A percentile compares a stretch with the other conserved stretches of the same genome.
Conservation (phyloP, 108 stramenopile species). For the Cyclotella baltica region DNA sequence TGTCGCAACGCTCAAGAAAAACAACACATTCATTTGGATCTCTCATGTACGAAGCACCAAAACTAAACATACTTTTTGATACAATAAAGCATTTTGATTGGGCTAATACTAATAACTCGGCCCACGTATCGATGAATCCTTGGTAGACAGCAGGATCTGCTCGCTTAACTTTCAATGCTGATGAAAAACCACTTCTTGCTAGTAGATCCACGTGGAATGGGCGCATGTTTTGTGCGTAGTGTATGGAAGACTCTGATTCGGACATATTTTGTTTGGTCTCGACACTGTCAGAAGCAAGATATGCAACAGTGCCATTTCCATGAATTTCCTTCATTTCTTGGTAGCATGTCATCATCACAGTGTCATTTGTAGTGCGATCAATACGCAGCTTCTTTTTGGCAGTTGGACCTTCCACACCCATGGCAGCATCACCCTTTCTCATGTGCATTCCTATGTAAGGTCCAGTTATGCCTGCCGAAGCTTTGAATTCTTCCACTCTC, state of each 20-base stretch:
- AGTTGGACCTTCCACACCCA: constrained; percentile 1
- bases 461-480: background rate
- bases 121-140: constrained; percentile 4
- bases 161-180: background rate
- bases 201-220: constrained; percentile 7
- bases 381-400: background rate
- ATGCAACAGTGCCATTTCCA: background rate
- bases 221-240: background rate
- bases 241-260: background rate
- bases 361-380: constrained; percentile 1
- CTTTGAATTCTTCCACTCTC: constrained; percentile 5
- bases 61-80: constrained; percentile 13
- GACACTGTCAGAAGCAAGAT: constrained; percentile 6
- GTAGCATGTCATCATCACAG: background rate
- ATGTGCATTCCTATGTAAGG: constrained; percentile 13
- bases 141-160: background rate
- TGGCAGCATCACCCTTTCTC: constrained; percentile 1
- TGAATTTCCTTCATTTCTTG: background rate
- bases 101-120: background rate
- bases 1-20: background rate
- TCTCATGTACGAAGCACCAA: constrained; percentile 1
- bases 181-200: background rate
- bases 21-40: background rate
- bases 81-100: background rate
- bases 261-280: constrained; percentile 1